Evolutionary conservation across 2,329 filamentous ascomycete genomes (phyloP), one percentile per base, ranked within the genome.

Genomic region (Penicillium thymicola): DNA sequence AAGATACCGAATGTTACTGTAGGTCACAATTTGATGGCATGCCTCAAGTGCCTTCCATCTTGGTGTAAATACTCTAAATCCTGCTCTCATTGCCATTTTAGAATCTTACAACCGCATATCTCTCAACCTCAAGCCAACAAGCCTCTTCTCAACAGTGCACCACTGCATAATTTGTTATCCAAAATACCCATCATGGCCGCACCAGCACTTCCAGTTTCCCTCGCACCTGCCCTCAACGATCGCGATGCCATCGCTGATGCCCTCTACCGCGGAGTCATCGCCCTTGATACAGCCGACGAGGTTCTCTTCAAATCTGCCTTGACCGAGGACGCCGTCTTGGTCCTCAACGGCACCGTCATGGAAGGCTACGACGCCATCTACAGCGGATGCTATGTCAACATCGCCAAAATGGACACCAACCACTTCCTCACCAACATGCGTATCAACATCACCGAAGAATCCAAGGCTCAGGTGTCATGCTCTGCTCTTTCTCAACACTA

Each of bases 181-280:
- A 11, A 5, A 18, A 18, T 11, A 38, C n/a, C 36, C 36, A 38
- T 18, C 36, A 38, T 38, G 36, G n/a, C n/a, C 36, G n/a, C n/a
- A 18, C 4, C 36, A 9, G n/a, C n/a, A 38, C 36, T 38, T 11
- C 36, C 36, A 11, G 36, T 4, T 11, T 38, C 36, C 36, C 36
- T 18, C 36, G 18, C 36, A 11, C 58, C 60, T 8, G 45, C 62
- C 23, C 64, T 71, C 23, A 65, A 46, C 51, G 58, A 44, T 42
- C 64, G 69, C 21, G 71, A 74, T 21, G 70, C 71, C 25, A 65
- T 75, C 45, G 47, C 60, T n/a, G 72, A 74, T 49, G 62, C 70
- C 16, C 30, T 73, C 32, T 67, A 71, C 59, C 70, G 72, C 40
- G 58, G 48, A 52, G 54, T 69, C 27, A 51, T 59, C 13, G 64